Evolutionary conservation across 2,329 filamentous ascomycete species (phyloP), one percentile per base, ranked within the genome.

Genomic region (Botryotinia globosa): DNA sequence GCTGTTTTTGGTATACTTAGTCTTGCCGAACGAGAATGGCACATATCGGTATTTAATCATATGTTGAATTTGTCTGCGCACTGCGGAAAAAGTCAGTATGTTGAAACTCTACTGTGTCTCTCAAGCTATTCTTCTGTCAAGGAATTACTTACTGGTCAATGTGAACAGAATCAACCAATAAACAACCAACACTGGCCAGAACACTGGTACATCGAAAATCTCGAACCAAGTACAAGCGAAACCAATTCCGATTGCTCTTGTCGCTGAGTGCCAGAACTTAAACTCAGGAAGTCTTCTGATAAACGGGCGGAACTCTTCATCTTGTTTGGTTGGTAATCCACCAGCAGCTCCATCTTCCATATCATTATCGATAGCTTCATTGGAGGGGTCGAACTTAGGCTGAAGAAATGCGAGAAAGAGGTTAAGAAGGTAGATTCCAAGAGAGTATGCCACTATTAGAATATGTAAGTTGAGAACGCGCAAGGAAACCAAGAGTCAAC

Each of bases 31-130:
- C 58, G 93, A 91, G 85, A 98, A 97, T 58, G 94, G 94, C 44
- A 97, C 94, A 82, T 97, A 99, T 84, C 95, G 93, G 86, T 98
- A 99, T 87, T 98, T 99, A 88, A 99, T 95, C 96, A 99, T 99
- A 85, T 98, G 96, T 85, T 99, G 96, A 79, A 99, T 99, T 85
- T 99, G 96, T 87, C 96, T 93, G 84, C 96, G 90, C 96, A 99
- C 94, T 97, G 78, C 44, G 18, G 44, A 34, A 29, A 37, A 44
- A 18, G 65, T 68, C 48, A 68, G 65, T 42, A 29, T 9, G 10
- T 32, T 67, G 77, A 74, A 77, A 75, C 66, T 72, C 20, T 8
- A 18, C 18, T 69, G 48, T 25, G 42, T 66, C 37, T 29, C 67
- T 64, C 39, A 32, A 59, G 2, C n/a, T 16, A 51, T 51, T 51